Evolutionary conservation across 805 yeast genomes (phyloP).

Genomic region (Lachancea mirantina): DNA sequence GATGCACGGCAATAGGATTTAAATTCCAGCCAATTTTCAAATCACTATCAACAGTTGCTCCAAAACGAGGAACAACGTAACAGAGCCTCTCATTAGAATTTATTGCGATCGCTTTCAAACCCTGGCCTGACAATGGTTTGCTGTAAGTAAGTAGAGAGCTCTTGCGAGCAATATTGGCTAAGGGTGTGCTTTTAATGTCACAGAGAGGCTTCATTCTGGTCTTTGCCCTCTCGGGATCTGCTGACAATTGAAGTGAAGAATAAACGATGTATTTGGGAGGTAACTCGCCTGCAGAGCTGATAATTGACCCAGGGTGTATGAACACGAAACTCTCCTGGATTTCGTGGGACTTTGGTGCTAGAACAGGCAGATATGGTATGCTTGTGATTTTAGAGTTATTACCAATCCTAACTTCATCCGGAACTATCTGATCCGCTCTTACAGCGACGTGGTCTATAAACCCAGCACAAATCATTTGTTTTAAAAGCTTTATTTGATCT

Average conservation of each 20-base stretch:
- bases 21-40: constrained; percentile 82
- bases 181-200: constrained; percentile 64
- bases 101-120: constrained; percentile 71
- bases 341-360: constrained; percentile 31
- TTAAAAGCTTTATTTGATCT: constrained; percentile 65
- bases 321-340: constrained; percentile 53
- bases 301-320: constrained; percentile 71
- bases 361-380: constrained; percentile 59
- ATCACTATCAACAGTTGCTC: constrained; percentile 76
- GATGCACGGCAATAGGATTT: constrained; percentile 70
- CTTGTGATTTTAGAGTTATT: constrained; percentile 51
- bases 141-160: constrained; percentile 76
- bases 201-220: constrained; percentile 69
- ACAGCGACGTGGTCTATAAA: constrained; percentile 86
- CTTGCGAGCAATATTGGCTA: constrained; percentile 68
- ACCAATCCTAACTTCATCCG: constrained; percentile 52
- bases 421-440: constrained; percentile 62
- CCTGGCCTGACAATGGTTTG: constrained; percentile 78
- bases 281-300: constrained; percentile 49
- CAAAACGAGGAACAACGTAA: constrained; percentile 85
- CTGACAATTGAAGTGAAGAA: constrained; percentile 53
- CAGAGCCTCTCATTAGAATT: constrained; percentile 68
- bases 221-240: constrained; percentile 41
- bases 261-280: constrained; percentile 81
- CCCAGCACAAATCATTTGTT: constrained; percentile 90